phyloP scores from a whole-genome alignment of 129 eudicot genomes.

The Arctium minus region DNA sequence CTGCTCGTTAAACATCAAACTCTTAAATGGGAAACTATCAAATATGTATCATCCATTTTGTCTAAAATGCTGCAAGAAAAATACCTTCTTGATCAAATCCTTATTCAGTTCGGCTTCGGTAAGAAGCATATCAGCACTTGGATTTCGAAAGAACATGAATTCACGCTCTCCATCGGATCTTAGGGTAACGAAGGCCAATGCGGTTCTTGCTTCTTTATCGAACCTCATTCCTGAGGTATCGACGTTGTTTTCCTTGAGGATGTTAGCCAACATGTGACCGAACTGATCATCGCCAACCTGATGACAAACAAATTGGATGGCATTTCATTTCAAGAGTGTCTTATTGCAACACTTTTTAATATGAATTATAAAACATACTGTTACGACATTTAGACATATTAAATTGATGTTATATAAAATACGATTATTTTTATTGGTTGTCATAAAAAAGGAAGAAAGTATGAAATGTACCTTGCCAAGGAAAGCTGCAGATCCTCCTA shows the following conservation, averaged over 20 bases:
- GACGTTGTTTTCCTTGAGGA: constrained; percentile 43
- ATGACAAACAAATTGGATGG: neutral
- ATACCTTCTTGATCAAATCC: constrained; percentile 39
- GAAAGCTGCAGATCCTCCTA: constrained; percentile 66
- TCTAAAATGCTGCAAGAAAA: neutral
- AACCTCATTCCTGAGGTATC: constrained; percentile 42
- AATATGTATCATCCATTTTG: neutral
- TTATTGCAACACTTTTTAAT: too few species aligned
- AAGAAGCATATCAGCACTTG: constrained; percentile 61
- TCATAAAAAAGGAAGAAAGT: too few species aligned
- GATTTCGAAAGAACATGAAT: constrained; percentile 52
- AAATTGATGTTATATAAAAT: too few species aligned
- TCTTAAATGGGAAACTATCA: neutral
- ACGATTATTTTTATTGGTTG: too few species aligned
- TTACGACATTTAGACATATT: too few species aligned
- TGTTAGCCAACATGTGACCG: constrained; percentile 46
- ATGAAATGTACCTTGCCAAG: constrained; percentile 47
- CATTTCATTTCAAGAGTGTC: neutral
- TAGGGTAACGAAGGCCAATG: constrained; percentile 50
- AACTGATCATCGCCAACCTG: constrained; percentile 54
- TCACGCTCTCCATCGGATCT: constrained; percentile 47
- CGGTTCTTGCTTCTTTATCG: constrained; percentile 47
- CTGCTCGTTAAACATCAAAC: constrained; percentile 16
- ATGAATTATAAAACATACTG: too few species aligned
- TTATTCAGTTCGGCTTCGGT: constrained; percentile 38